A percentile compares a stretch with the other conserved stretches of the same genome.
phyloP scores from a whole-genome alignment of 1,284 basidiomycete genomes.

The Trichosporon sp. region DNA sequence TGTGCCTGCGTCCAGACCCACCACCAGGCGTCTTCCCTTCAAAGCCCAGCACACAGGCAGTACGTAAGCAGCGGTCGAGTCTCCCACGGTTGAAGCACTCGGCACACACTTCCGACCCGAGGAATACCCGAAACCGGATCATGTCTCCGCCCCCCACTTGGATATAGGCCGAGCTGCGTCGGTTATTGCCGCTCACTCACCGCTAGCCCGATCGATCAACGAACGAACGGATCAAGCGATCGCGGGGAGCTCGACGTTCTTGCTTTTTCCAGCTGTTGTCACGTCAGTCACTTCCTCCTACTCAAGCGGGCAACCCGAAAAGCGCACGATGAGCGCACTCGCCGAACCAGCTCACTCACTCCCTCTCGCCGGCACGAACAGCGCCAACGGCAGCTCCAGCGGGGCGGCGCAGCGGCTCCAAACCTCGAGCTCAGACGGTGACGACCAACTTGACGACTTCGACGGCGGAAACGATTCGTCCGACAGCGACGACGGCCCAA shows the following conservation, averaged over 20 bases:
- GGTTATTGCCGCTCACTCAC: slow-evolving; percentile 5
- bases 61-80: slow-evolving; percentile 9
- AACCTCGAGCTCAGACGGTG: not conserved
- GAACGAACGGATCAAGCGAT: not conserved
- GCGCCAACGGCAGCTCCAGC: not conserved
- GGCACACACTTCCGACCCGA: slow-evolving; percentile 13
- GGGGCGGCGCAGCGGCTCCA: not conserved
- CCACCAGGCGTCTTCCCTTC: not conserved
- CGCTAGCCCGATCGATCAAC: not conserved
- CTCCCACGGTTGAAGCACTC: not conserved
- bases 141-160: not conserved
- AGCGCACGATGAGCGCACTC: not conserved
- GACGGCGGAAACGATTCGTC: not conserved
- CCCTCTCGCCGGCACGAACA: not conserved
- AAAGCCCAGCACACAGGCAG: not conserved
- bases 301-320: not conserved
- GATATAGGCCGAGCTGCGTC: not conserved
- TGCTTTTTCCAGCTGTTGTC: not conserved
- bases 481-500: not conserved
- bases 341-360: slow-evolving; percentile 8
- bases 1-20: not conserved
- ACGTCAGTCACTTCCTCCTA: not conserved
- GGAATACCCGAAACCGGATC: slow-evolving; percentile 14
- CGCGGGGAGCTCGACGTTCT: not conserved
- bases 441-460: not conserved